Percentiles rank a stretch among this genome's conserved stretches.
phyloP scores from a whole-genome alignment of 1,284 basidiomycete genomes.

The Macrocybe sp. region DNA sequence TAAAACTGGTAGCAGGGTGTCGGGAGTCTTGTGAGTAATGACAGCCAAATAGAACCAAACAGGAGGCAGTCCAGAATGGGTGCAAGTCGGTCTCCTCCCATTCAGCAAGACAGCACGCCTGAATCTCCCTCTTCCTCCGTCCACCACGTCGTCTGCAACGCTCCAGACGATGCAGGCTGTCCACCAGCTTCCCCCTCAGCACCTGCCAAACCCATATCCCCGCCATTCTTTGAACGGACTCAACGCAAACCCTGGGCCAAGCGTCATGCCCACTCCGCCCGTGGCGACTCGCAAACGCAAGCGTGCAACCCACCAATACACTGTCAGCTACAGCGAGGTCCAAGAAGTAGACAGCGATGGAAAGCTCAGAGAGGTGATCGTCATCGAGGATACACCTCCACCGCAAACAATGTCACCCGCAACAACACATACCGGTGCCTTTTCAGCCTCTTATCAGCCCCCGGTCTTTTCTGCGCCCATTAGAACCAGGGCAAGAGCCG shows the following conservation, averaged over 20 bases:
- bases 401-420: slow-evolving; percentile 73
- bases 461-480: slow-evolving; percentile 68
- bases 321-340: slow-evolving; percentile 78
- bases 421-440: slow-evolving; percentile 59
- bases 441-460: slow-evolving; percentile 74
- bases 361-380: slow-evolving; percentile 74
- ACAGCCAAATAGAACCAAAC: slow-evolving; percentile 32
- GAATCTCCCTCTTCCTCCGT: slow-evolving; percentile 30
- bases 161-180: slow-evolving; percentile 59
- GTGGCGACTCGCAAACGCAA: slow-evolving; percentile 75
- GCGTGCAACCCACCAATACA: slow-evolving; percentile 64
- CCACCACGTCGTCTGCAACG: slow-evolving; percentile 42
- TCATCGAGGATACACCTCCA: slow-evolving; percentile 83
- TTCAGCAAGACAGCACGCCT: slow-evolving; percentile 30
- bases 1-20: slow-evolving; percentile 5
- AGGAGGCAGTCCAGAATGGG: slow-evolving; percentile 24
- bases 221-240: slow-evolving; percentile 42
- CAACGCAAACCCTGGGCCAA: slow-evolving; percentile 36
- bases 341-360: slow-evolving; percentile 77
- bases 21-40: slow-evolving; percentile 14
- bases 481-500: slow-evolving; percentile 74
- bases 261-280: slow-evolving; percentile 57
- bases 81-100: slow-evolving; percentile 26
- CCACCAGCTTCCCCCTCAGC: slow-evolving; percentile 51
- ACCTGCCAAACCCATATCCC: slow-evolving; percentile 53